Evolutionary conservation across 106 monocot species (phyloP).

Genomic region (Gastrodia elata): DNA sequence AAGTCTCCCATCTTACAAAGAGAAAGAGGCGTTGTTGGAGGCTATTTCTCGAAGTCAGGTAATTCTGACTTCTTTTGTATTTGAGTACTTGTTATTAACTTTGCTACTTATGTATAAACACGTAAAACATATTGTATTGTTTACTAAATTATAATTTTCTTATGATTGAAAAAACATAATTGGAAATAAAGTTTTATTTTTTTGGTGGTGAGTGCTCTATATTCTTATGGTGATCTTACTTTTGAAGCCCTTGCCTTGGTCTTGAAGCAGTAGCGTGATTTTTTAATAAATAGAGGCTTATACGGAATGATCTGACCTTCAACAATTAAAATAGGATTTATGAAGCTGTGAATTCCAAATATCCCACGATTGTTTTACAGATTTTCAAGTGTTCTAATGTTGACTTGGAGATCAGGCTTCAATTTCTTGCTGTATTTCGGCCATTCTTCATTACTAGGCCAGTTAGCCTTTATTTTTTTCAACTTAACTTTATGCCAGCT

Average conservation of each 20-base stretch:
- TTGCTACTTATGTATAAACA: background rate
- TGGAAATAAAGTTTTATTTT: background rate
- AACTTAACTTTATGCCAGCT: too few relatives aligned
- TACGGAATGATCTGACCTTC: background rate
- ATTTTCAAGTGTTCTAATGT: background rate
- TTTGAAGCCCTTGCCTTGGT: background rate
- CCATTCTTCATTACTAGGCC: too few relatives aligned
- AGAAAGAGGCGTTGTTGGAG: slow-evolving; percentile 59
- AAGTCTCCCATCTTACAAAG: slow-evolving; percentile 87
- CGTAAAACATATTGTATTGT: background rate
- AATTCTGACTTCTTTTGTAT: background rate
- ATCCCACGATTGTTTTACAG: background rate
- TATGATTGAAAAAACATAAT: background rate
- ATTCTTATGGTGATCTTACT: background rate
- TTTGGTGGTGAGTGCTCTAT: background rate
- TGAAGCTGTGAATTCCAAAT: background rate
- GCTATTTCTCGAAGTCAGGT: slow-evolving; percentile 91
- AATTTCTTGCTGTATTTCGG: background rate
- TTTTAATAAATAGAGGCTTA: background rate
- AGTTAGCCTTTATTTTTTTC: too few relatives aligned
- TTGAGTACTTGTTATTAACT: background rate
- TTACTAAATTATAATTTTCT: background rate
- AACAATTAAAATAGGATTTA: background rate
- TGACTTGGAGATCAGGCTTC: background rate
- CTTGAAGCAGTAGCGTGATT: background rate